Evolutionary conservation across 768 basidiomycete genomes (phyloP), one percentile per base, ranked within the genome.

Genomic region (Tephrocybe sp.): DNA sequence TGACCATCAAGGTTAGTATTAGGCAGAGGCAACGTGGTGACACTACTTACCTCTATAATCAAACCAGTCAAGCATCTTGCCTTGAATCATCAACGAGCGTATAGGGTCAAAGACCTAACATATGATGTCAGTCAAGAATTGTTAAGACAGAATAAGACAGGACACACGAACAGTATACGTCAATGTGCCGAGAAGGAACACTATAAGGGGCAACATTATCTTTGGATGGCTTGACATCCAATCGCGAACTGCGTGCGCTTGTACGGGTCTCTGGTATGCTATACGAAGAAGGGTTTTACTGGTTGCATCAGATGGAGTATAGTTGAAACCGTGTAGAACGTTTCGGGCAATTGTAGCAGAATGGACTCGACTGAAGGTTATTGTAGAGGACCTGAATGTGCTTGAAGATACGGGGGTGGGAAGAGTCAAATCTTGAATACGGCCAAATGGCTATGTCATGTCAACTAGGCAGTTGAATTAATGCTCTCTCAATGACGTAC

Each of bases 221-320:
- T 83, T 84, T 7, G 96, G 95, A 69, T 98, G 95, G n/a, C 69
- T 74, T 1, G 87, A 75, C 54, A 93, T 74, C 88, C 93, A 98
- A 64, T 85, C 84, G 30, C 88, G 75, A 23, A 92, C 65, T 16
- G 66, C 75, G 58, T 88, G 85, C 0, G 76, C 78, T 60, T 83
- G 79, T n/a, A 86, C 69, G 13, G 86, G 84, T 40, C 72, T 73
- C 58, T 84, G 75, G 61, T 89, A 92, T 5, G 72, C 68, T 5
- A 79, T 74, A 32, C 78, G 74, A 20, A 92, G 64, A 6, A 65
- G 63, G 1, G 74, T 76, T 31, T 71, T 74, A 38, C 74, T 77
- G n/a, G 55, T 44, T 34, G 67, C 61, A 40, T 48, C 42, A 17
- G 45, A 34, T n/a, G 48, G 55, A 39, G 56, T 43, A 45, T 39